Conservation (phyloP, 2,329 filamentous ascomycete genomes). For the Curvularia eragrostidis region DNA sequence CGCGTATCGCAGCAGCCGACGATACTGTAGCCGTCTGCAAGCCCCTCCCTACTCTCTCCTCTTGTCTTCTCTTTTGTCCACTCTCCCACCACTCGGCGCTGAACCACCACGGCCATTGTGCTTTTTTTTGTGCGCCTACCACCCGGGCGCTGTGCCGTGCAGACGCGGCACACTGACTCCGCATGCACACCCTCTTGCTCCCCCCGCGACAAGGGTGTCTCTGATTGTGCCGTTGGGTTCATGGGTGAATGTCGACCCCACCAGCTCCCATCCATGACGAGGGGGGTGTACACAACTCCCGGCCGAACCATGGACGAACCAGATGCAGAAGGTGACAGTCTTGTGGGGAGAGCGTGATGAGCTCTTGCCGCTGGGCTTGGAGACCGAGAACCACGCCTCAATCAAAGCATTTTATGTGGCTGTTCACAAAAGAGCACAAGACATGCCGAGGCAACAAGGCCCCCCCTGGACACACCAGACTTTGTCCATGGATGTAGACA, state of each 20-base stretch:
- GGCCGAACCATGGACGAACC: conserved; percentile 18
- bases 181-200: conserved; percentile 30
- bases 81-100: conserved; percentile 8
- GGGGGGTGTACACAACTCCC: conserved; percentile 23
- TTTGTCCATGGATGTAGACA: neutral
- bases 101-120: conserved; percentile 13
- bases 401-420: neutral
- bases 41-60: neutral
- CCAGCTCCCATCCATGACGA: conserved; percentile 28
- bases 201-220: conserved; percentile 26
- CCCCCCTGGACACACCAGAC: conserved; percentile 3
- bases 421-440: conserved; percentile 8
- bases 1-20: conserved; percentile 19
- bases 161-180: conserved; percentile 32
- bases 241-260: conserved; percentile 31
- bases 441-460: conserved; percentile 12
- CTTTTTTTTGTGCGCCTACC: conserved; percentile 17
- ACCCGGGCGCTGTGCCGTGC: conserved; percentile 15
- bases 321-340: conserved; percentile 42
- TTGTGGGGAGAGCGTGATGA: conserved; percentile 20
- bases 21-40: conserved; percentile 8
- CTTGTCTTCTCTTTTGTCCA: neutral
- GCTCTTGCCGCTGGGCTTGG: conserved; percentile 24
- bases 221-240: conserved; percentile 30
- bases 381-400: conserved; percentile 12